Evolutionary conservation across 2,329 filamentous ascomycete species (phyloP), one percentile per base, ranked within the genome.

Genomic region (Trichocomaceae sp.): DNA sequence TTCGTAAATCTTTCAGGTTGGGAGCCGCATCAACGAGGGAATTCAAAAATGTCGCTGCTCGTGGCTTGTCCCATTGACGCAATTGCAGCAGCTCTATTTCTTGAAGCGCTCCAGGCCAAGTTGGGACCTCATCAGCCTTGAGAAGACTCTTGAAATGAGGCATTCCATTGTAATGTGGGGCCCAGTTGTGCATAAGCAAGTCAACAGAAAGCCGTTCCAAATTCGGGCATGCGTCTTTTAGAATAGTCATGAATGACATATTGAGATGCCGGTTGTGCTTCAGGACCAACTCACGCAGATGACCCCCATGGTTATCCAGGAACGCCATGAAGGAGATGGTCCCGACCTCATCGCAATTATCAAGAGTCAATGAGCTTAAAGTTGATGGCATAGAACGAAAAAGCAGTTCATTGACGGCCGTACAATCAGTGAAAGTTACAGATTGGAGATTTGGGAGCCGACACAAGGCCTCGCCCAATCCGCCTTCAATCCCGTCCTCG

Each of bases 251-350:
- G 63, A 96, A 96, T 0, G 79, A 82, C 41, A 96, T 72, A 62
- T 84, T 86, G 39, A 96, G 76, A 2, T 85, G 83, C 58, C 88
- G 84, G 63, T 95, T 95, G 70, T 95, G 87, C 52, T 86, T 82
- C 5, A 96, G 75, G 1, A 78, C 80, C 7, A 97, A 77, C 37
- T 81, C 80, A 51, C 80, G 79, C 20, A 97, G 74, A n/a, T 81
- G 73, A 20, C 75, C 70, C 0, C 90, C 91, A 62, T 88, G 83
- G 0, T 80, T 80, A 5, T 76, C 66, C 41, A 96, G 77, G 63
- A 87, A 96, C 0, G 70, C 66, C 23, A 77, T 73, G 20, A 96
- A 72, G 56, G 84, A 79, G 3, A 83, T 78, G 0, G 88, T 86
- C 4, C 78, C 83, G 9, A 96, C 72, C 58, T 87, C 83, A 72